These are phyloP conservation scores for button mushroom (Agaricus bisporus) DNA, from an alignment of 768 basidiomycete genomes.

Conservation along the genomic window DNA sequence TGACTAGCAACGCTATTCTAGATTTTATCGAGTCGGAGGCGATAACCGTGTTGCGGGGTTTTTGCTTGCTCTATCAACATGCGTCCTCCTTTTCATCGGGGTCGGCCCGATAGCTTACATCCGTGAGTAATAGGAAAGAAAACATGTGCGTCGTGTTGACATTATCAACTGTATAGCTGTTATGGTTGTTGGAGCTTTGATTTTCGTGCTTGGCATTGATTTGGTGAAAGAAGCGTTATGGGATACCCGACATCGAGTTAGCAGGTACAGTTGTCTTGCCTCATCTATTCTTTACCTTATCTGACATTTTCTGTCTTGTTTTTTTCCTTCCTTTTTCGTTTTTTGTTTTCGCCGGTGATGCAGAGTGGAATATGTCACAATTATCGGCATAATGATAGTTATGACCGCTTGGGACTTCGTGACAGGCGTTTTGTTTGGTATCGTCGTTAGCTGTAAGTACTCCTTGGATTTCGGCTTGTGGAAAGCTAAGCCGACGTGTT, in stretches of 20 bases:
- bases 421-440: slow-evolving; percentile 86
- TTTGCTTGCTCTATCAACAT: slow-evolving; percentile 73
- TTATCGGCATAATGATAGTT: slow-evolving; percentile 78
- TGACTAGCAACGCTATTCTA: slow-evolving; percentile 14
- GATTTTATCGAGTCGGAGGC: slow-evolving; percentile 93
- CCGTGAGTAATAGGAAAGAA: slow-evolving; percentile 44
- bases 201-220: slow-evolving; percentile 92
- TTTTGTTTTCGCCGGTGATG: background rate
- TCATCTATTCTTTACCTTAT: background rate
- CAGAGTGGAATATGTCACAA: slow-evolving; percentile 78
- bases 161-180: slow-evolving; percentile 49
- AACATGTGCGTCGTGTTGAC: too few relatives aligned
- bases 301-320: background rate
- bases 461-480: background rate
- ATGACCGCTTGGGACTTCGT: slow-evolving; percentile 98
- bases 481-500: background rate
- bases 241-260: slow-evolving; percentile 90
- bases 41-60: slow-evolving; percentile 79
- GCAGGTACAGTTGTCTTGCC: slow-evolving; percentile 38
- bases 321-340: background rate
- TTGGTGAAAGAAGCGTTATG: slow-evolving; percentile 93
- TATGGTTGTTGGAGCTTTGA: slow-evolving; percentile 86
- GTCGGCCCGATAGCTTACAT: slow-evolving; percentile 89
- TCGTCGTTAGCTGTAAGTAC: slow-evolving; percentile 78
- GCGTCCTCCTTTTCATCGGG: slow-evolving; percentile 69